These are phyloP conservation scores for Aspergillus quadricinctus DNA, from an alignment of 2,329 filamentous ascomycete genomes.

Conservation along the genomic window DNA sequence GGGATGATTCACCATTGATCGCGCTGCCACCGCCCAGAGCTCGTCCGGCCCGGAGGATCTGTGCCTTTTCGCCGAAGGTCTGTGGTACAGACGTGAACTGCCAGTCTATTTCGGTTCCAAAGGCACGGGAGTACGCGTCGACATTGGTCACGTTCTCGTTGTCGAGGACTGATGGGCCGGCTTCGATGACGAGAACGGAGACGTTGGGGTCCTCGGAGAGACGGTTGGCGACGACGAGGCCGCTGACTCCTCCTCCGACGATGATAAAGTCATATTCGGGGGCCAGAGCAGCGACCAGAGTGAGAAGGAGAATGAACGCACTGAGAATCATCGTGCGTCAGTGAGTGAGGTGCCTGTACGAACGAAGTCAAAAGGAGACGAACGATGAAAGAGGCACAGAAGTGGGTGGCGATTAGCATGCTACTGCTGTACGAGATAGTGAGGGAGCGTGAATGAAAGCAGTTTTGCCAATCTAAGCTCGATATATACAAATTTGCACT, in stretches of 20 bases:
- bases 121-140: conserved; percentile 22
- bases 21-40: conserved; percentile 42
- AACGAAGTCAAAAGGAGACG: no score
- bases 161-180: conserved; percentile 26
- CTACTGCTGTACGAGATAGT: background rate
- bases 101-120: conserved; percentile 41
- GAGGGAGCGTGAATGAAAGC: background rate
- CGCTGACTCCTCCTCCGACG: conserved; percentile 34
- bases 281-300: no score
- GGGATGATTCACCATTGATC: conserved; percentile 35
- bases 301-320: no score
- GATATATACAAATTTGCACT: background rate
- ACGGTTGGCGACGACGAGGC: conserved; percentile 33
- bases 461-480: background rate
- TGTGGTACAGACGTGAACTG: conserved; percentile 39
- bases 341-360: no score
- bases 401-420: no score
- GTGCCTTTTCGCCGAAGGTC: conserved; percentile 32
- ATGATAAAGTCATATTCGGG: conserved; percentile 31
- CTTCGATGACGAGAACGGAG: conserved; percentile 30
- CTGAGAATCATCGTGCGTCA: no score
- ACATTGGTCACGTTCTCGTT: conserved; percentile 27
- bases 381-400: no score
- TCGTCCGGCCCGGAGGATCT: conserved; percentile 40
- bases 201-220: conserved; percentile 28